Conservation (phyloP, 2,329 filamentous ascomycete genomes). For the Alternaria panax region DNA sequence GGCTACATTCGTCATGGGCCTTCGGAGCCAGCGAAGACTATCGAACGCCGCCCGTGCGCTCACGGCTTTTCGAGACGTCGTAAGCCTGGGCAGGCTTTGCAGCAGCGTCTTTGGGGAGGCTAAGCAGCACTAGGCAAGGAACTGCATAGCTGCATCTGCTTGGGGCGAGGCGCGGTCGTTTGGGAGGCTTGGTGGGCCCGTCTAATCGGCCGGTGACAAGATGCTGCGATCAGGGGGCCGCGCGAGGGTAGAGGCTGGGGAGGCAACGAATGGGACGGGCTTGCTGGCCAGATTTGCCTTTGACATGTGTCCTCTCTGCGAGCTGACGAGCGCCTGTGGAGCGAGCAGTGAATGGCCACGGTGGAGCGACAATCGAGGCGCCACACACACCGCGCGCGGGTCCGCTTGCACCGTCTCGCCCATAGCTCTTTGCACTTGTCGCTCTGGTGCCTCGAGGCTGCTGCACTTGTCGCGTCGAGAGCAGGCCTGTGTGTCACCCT, state of each 20-base stretch:
- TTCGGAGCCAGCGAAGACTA: conserved; percentile 41
- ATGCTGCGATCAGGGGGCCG: conserved; percentile 18
- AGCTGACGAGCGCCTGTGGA: conserved; percentile 33
- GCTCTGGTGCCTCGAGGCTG: conserved; percentile 34
- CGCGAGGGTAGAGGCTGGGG: conserved; percentile 2
- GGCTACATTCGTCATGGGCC: conserved; percentile 45
- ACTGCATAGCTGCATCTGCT: conserved; percentile 28
- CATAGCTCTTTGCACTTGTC: not conserved
- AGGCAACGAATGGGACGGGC: conserved; percentile 2
- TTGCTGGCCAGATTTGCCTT: conserved; percentile 10
- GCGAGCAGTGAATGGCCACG: conserved; percentile 15
- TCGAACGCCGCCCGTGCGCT: conserved; percentile 47
- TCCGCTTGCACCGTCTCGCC: conserved; percentile 5
- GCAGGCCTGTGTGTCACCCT: conserved; percentile 36
- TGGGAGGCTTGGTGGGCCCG: conserved; percentile 19
- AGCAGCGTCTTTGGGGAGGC: conserved; percentile 10
- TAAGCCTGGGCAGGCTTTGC: conserved; percentile 38
- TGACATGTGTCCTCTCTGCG: conserved; percentile 28
- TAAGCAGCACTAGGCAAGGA: conserved; percentile 26
- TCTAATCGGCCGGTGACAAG: conserved; percentile 18
- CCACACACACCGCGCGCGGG: conserved; percentile 23
- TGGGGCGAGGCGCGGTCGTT: conserved; percentile 39
- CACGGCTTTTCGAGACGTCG: conserved; percentile 40
- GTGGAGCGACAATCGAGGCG: conserved; percentile 16
- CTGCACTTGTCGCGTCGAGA: conserved; percentile 41